Percentiles rank a stretch among this genome's conserved stretches.
phyloP scores from a whole-genome alignment of 2,329 filamentous ascomycete species.

The Colletotrichum orbiculare region DNA sequence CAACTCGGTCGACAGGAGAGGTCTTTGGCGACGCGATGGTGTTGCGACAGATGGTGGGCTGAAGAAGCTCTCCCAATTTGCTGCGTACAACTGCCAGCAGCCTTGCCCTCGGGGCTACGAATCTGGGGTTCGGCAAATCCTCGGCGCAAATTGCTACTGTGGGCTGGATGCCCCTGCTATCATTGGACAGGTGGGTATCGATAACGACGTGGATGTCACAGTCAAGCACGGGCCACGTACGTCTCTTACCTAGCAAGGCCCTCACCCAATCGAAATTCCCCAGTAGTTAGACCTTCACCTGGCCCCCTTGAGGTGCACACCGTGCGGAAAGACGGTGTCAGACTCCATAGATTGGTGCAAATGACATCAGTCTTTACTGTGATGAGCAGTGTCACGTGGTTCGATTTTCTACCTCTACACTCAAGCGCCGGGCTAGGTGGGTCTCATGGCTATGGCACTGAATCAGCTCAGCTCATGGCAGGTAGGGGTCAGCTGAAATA shows the following conservation, averaged over 20 bases:
- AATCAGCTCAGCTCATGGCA: background rate
- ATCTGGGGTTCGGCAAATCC: slow-evolving; percentile 35
- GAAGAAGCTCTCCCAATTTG: slow-evolving; percentile 33
- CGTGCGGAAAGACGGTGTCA: slow-evolving; percentile 11
- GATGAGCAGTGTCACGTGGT: slow-evolving; percentile 22
- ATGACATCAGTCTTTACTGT: slow-evolving; percentile 26
- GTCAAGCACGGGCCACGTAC: slow-evolving; percentile 31
- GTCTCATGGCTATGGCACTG: background rate
- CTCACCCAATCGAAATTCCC: too few species aligned
- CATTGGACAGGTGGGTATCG: background rate
- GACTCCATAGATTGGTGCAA: slow-evolving; percentile 40
- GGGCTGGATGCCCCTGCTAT: background rate
- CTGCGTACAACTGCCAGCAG: slow-evolving; percentile 12
- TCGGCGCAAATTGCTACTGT: slow-evolving; percentile 17
- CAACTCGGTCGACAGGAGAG: background rate
- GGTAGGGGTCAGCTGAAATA: background rate
- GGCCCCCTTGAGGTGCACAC: background rate
- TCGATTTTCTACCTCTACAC: slow-evolving; percentile 27
- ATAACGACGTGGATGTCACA: slow-evolving; percentile 13
- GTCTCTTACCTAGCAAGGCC: background rate
- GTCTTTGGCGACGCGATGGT: background rate
- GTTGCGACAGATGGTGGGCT: slow-evolving; percentile 28
- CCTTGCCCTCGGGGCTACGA: slow-evolving; percentile 10
- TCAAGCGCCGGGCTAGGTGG: slow-evolving; percentile 13
- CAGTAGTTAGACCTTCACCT: background rate